Evolutionary conservation across 2,329 filamentous ascomycete genomes (phyloP).

Genomic region (Bipolaris victoriae): DNA sequence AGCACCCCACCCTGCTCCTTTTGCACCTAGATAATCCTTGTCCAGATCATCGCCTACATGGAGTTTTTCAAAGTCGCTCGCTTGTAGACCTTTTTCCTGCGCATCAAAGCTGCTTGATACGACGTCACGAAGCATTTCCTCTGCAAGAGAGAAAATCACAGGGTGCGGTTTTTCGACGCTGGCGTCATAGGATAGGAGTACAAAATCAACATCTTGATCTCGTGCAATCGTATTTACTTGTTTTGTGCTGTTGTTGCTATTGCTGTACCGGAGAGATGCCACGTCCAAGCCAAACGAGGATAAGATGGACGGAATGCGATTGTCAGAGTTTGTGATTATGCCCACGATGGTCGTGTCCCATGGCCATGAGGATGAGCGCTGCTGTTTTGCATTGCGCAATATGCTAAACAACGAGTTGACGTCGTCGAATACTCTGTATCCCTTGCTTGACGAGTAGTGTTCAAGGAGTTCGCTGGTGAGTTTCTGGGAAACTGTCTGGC

Average conservation of each 20-base stretch:
- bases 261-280: conserved; percentile 25
- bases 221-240: conserved; percentile 14
- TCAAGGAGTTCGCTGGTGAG: conserved; percentile 58
- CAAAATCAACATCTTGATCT: conserved; percentile 59
- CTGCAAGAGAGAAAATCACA: conserved; percentile 63
- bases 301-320: conserved; percentile 62
- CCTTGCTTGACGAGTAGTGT: conserved; percentile 61
- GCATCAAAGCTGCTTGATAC: conserved; percentile 24
- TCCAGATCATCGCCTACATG: conserved; percentile 62
- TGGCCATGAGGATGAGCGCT: conserved; percentile 28
- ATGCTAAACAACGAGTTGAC: conserved; percentile 55
- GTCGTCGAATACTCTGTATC: conserved; percentile 58
- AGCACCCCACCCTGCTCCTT: conserved; percentile 56
- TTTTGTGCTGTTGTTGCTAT: conserved; percentile 25
- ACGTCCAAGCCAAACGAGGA: conserved; percentile 60
- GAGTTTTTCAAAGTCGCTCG: conserved; percentile 49
- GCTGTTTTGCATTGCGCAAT: conserved; percentile 39
- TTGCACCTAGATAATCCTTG: conserved; percentile 59
- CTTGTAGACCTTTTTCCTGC: conserved; percentile 8
- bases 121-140: conserved; percentile 49
- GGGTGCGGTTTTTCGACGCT: conserved; percentile 65
- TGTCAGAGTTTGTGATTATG: conserved; percentile 68
- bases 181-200: conserved; percentile 68
- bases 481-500: conserved; percentile 50
- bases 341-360: conserved; percentile 58